phyloP scores from a whole-genome alignment of 192 early-diverging fungal species.

The Coemansia sp. region DNA sequence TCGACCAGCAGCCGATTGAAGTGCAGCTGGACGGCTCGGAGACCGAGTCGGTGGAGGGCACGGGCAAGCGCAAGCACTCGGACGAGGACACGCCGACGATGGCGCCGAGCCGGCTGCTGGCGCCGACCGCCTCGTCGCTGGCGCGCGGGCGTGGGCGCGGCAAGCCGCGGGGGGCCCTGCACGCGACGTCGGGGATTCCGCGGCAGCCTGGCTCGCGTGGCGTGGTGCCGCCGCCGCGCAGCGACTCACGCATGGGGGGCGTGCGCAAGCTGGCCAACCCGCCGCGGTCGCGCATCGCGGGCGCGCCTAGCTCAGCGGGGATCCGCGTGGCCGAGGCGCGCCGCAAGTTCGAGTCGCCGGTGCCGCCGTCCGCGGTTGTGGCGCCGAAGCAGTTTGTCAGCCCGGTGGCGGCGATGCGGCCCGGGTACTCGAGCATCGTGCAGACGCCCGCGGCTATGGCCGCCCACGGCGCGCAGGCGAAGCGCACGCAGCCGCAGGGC shows the following conservation, averaged over 20 bases:
- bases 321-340: conserved; percentile 39
- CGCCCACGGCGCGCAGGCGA: neutral
- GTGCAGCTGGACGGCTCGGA: conserved; percentile 10
- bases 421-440: conserved; percentile 34
- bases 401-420: conserved; percentile 46
- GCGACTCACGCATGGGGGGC: conserved; percentile 16
- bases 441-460: conserved; percentile 7
- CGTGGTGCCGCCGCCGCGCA: conserved; percentile 15
- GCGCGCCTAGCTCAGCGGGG: conserved; percentile 2
- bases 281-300: conserved; percentile 2
- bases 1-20: conserved; percentile 31
- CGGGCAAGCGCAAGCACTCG: conserved; percentile 48
- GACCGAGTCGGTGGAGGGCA: neutral
- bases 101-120: conserved; percentile 5
- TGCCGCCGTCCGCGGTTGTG: neutral
- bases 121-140: conserved; percentile 10
- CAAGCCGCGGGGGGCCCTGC: conserved; percentile 1
- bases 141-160: conserved; percentile 19
- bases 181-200: conserved; percentile 14
- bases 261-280: neutral
- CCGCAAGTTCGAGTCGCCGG: conserved; percentile 29
- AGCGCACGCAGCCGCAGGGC: neutral
- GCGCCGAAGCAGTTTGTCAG: conserved; percentile 11
- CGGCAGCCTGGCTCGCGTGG: conserved; percentile 19
- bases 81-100: conserved; percentile 13